phyloP scores from a whole-genome alignment of 1,139 yeast species.

The Taphrina deformans region DNA sequence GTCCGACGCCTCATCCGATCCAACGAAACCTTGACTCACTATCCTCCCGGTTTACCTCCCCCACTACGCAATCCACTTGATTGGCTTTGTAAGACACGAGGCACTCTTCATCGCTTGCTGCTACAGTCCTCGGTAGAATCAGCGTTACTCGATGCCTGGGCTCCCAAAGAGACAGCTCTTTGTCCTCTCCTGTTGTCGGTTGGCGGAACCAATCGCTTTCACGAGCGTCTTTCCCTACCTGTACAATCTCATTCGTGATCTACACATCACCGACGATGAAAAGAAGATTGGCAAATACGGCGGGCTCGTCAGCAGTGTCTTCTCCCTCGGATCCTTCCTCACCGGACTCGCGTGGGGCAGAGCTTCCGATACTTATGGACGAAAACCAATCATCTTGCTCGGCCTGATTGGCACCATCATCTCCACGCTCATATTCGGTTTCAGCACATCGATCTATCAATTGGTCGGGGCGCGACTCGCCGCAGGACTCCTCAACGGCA shows the following conservation, averaged over 20 bases:
- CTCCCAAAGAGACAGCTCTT: slow-evolving; percentile 27
- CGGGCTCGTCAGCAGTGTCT: slow-evolving; percentile 36
- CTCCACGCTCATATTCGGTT: slow-evolving; percentile 56
- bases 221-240: slow-evolving; percentile 32
- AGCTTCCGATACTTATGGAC: slow-evolving; percentile 57
- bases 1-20: no score
- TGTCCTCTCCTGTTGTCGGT: slow-evolving; percentile 27
- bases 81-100: background rate
- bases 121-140: background rate
- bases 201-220: slow-evolving; percentile 32
- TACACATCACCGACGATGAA: slow-evolving; percentile 27
- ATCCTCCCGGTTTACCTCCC: no score
- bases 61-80: no score
- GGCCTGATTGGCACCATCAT: slow-evolving; percentile 57
- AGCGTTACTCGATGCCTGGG: slow-evolving; percentile 24
- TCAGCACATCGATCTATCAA: slow-evolving; percentile 53
- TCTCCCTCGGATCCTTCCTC: slow-evolving; percentile 51
- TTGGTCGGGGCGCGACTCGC: slow-evolving; percentile 56
- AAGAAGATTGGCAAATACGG: slow-evolving; percentile 32
- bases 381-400: slow-evolving; percentile 56
- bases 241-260: slow-evolving; percentile 18
- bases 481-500: slow-evolving; percentile 62
- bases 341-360: slow-evolving; percentile 63
- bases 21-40: no score
- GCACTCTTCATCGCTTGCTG: background rate